Conservation (phyloP, 805 yeast species). For the Lachancea lanzarotensis region DNA sequence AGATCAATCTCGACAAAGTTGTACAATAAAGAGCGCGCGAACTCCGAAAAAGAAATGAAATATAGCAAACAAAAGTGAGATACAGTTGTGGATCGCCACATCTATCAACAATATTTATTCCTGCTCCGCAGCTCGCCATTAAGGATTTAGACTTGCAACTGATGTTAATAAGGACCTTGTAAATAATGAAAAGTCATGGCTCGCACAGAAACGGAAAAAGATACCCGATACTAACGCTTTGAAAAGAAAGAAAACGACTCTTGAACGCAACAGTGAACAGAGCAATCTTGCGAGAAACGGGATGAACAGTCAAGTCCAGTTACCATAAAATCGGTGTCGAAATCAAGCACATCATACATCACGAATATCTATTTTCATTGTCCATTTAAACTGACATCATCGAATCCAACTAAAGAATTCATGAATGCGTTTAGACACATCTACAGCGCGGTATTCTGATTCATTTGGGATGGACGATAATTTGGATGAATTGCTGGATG, state of each 20-base stretch:
- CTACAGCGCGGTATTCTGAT: background rate
- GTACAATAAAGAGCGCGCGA: constrained; percentile 19
- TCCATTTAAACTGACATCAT: background rate
- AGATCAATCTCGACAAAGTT: constrained; percentile 65
- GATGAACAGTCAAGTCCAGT: too few relatives aligned
- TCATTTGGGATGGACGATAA: constrained; percentile 2
- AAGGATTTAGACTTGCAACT: background rate
- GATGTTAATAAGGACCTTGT: constrained; percentile 7
- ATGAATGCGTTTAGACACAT: too few relatives aligned
- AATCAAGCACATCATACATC: too few relatives aligned
- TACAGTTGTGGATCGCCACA: too few relatives aligned
- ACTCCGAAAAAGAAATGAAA: background rate
- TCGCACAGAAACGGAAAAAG: background rate
- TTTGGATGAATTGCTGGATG: constrained; percentile 11
- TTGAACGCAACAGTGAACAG: too few relatives aligned
- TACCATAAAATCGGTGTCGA: too few relatives aligned
- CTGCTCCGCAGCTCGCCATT: background rate
- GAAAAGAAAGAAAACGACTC: too few relatives aligned
- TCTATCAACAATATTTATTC: too few relatives aligned
- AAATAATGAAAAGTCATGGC: constrained; percentile 5
- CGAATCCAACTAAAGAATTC: background rate
- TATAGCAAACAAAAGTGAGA: too few relatives aligned
- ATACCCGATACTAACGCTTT: background rate
- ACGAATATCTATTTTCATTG: too few relatives aligned
- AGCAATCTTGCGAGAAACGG: too few relatives aligned